Evolutionary conservation across 202 grass and related monocot species (phyloP).

Genomic region (Musa balbisiana): DNA sequence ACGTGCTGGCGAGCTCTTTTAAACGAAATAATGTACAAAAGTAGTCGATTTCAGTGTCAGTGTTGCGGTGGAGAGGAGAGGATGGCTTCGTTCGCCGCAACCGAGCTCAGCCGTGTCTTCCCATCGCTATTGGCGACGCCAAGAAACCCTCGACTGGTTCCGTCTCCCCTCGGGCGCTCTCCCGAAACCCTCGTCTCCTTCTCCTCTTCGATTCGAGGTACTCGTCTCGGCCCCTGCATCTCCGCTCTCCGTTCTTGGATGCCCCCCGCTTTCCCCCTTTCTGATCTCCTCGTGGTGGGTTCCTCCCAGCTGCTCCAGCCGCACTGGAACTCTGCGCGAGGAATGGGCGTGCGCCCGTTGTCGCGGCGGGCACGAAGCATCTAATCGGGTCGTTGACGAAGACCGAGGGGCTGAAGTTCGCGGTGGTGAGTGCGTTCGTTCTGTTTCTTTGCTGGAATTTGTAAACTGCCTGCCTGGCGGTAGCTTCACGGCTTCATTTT

Average conservation of each 20-base stretch:
- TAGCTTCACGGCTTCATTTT: background rate
- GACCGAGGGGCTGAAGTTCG: slow-evolving; percentile 67
- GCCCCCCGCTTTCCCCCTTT: background rate
- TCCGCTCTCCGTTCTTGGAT: background rate
- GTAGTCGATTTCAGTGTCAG: background rate
- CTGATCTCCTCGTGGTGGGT: background rate
- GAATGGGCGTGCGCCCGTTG: slow-evolving; percentile 25
- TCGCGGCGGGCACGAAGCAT: slow-evolving; percentile 40
- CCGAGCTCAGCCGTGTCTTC: background rate
- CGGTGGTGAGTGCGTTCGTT: slow-evolving; percentile 38
- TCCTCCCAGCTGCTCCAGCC: slow-evolving; percentile 11
- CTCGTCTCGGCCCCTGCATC: background rate
- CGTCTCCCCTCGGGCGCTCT: background rate
- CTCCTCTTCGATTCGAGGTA: slow-evolving; percentile 26
- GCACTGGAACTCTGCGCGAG: slow-evolving; percentile 15
- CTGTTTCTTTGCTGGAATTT: background rate
- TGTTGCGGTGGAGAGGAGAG: background rate
- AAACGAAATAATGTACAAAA: too few relatives aligned
- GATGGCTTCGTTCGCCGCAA: background rate
- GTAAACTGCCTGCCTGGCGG: background rate
- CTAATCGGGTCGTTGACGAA: slow-evolving; percentile 69
- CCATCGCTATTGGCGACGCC: background rate
- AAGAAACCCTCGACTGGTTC: background rate
- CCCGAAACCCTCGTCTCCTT: slow-evolving; percentile 28
- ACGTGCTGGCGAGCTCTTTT: too few relatives aligned